These are phyloP conservation scores for Typha latifolia DNA, from an alignment of 176 grass and related monocot genomes.

Conservation along the genomic window DNA sequence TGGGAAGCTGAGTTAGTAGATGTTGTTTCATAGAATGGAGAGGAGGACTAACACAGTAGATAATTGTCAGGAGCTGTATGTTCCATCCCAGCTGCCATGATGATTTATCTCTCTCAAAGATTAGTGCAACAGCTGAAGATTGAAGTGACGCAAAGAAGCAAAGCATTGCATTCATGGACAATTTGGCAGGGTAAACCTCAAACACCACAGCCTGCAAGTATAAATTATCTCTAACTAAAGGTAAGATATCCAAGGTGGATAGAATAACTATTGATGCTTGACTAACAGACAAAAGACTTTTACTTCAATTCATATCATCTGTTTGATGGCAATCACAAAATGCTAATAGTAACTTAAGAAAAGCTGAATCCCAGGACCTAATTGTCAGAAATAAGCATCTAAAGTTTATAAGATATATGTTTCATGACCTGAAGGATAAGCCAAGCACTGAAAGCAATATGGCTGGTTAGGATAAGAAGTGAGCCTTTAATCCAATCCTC, in stretches of 20 bases:
- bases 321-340: too few relatives aligned
- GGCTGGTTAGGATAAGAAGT: conserved; percentile 14
- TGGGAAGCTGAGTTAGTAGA: neutral
- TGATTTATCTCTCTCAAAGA: conserved; percentile 17
- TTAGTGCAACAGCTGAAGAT: conserved; percentile 11
- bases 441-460: conserved; percentile 8
- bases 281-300: too few relatives aligned
- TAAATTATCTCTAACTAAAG: too few relatives aligned
- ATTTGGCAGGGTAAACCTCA: conserved; percentile 10
- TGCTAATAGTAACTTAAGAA: too few relatives aligned
- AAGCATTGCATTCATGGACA: conserved; percentile 17
- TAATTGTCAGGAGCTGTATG: conserved; percentile 13
- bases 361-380: too few relatives aligned
- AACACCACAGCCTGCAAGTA: conserved; percentile 13
- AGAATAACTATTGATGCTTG: neutral
- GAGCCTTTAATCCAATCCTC: conserved; percentile 21
- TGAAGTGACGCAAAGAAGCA: conserved; percentile 20
- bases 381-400: too few relatives aligned
- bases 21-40: neutral
- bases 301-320: too few relatives aligned
- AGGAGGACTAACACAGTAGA: conserved; percentile 14
- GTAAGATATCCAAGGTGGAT: too few relatives aligned
- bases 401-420: neutral
- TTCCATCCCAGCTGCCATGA: conserved; percentile 20
- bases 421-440: conserved; percentile 18